A percentile compares a stretch with the other conserved stretches of the same genome.
These are phyloP conservation scores for Chlorella sorokiniana DNA, from an alignment of 139 green algal genomes.

Conservation along the genomic window DNA sequence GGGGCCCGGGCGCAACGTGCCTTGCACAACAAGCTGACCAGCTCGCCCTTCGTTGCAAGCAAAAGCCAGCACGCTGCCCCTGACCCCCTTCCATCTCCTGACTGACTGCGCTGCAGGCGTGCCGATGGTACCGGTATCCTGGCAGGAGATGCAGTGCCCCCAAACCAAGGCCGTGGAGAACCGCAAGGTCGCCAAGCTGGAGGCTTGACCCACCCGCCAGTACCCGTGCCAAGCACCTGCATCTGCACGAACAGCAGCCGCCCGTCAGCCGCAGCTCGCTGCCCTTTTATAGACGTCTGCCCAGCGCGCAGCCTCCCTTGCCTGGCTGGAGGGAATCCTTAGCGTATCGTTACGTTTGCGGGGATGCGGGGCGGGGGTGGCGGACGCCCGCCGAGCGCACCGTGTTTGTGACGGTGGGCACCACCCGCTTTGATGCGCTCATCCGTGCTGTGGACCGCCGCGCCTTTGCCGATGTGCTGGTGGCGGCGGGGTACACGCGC, in stretches of 20 bases:
- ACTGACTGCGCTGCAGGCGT: constrained; percentile 43
- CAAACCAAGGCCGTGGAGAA: constrained; percentile 70
- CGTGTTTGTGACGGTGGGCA: constrained; percentile 86
- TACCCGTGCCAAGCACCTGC: not conserved
- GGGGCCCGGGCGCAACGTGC: not conserved
- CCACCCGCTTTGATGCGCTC: constrained; percentile 82
- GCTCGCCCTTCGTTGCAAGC: no score
- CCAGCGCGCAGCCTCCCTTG: no score
- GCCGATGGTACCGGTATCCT: constrained; percentile 79
- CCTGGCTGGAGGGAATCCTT: no score
- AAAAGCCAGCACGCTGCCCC: not conserved
- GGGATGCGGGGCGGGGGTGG: no score
- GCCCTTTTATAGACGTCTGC: no score
- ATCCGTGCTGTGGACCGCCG: constrained; percentile 64
- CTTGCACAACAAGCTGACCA: no score
- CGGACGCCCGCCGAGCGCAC: not conserved
- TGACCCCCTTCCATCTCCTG: not conserved
- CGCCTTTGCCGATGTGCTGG: constrained; percentile 51
- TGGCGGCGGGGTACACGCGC: constrained; percentile 58
- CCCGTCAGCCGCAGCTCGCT: not conserved
- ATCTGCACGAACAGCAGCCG: not conserved
- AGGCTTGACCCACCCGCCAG: not conserved
- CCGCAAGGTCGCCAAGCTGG: constrained; percentile 83
- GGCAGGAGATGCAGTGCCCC: constrained; percentile 86
- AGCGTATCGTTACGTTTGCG: no score